Conservation (phyloP, 225 moss, liverwort and hornwort species). For the Marchantia paleacea region DNA sequence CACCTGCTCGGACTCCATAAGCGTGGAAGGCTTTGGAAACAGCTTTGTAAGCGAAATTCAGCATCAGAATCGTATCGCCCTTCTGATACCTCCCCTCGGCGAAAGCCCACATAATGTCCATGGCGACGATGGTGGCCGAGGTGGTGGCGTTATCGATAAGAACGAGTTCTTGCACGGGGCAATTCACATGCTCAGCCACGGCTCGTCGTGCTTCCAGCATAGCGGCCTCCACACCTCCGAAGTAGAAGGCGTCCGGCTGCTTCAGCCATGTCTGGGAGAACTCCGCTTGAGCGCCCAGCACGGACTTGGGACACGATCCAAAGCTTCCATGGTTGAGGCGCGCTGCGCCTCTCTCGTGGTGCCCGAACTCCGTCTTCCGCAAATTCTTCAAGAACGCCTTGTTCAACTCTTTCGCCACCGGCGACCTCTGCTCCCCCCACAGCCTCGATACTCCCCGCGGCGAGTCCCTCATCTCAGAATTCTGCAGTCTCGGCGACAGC, state of each 20-base stretch:
- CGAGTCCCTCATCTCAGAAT: not conserved
- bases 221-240: constrained; percentile 44
- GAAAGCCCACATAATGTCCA: constrained; percentile 85
- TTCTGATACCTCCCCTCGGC: constrained; percentile 55
- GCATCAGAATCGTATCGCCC: constrained; percentile 64
- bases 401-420: constrained; percentile 2
- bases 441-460: not conserved
- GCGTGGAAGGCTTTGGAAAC: constrained; percentile 65
- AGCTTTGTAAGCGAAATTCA: constrained; percentile 65
- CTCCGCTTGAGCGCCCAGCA: constrained; percentile 49
- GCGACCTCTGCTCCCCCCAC: not conserved
- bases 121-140: constrained; percentile 64
- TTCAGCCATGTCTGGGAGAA: constrained; percentile 59
- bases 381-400: constrained; percentile 33
- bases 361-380: constrained; percentile 51
- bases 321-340: constrained; percentile 84
- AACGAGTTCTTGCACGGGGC: constrained; percentile 60
- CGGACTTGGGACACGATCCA: constrained; percentile 68
- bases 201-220: constrained; percentile 46
- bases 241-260: constrained; percentile 79
- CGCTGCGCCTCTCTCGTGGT: constrained; percentile 61
- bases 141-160: constrained; percentile 83
- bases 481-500: constrained; percentile 32
- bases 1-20: constrained; percentile 70
- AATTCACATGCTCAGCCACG: constrained; percentile 58